Evolutionary conservation across 1,139 yeast species (phyloP), one percentile per base, ranked within the genome.

Genomic region (Sugiyamaella novakii): DNA sequence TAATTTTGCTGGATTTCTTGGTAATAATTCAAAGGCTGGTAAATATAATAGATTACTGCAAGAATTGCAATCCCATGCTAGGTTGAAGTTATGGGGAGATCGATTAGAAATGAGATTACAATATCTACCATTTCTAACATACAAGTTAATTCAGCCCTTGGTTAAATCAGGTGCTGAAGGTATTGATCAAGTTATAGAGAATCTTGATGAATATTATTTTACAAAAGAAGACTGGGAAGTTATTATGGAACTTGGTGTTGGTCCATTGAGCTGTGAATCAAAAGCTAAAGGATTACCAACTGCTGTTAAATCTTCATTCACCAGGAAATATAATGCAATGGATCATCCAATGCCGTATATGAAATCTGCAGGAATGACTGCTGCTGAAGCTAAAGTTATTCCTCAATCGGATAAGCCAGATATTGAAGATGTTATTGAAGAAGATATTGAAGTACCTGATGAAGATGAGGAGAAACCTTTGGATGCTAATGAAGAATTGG

Each of bases 221-320:
- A 86, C 95, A 8, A 84, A 81, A 61, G 96, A 91, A 52, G 98
- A 92, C 67, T 92, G 95, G 89, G 98, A 91, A 61, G 78, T 77
- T 25, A 72, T 94, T 15, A 72, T 87, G 76, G 97, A 89, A 54
- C 79, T 89, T 55, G 84, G 88, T 18, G 83, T 89, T 12, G 95
- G 95, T 0, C 70, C 72, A 2, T 69, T 73, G 27, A 63, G 66
- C 53, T 61, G 66, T 22, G 70, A 64, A 31, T 58, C 54, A 25
- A 52, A 59, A 22, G 78, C 80, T 30, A 87, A 87, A 65, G 77
- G 79, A 57, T 76, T 94, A 3, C 80, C 92, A 10, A 78, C 96
- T 1, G 76, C 82, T 27, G 83, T 81, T 17, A 94, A 94, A 64
- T 73, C 94, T 4, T 84, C 88, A 8, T 89, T 92, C 65, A 94